Evolutionary conservation across 768 basidiomycete species (phyloP).

Genomic region (Suillus occidentalis): DNA sequence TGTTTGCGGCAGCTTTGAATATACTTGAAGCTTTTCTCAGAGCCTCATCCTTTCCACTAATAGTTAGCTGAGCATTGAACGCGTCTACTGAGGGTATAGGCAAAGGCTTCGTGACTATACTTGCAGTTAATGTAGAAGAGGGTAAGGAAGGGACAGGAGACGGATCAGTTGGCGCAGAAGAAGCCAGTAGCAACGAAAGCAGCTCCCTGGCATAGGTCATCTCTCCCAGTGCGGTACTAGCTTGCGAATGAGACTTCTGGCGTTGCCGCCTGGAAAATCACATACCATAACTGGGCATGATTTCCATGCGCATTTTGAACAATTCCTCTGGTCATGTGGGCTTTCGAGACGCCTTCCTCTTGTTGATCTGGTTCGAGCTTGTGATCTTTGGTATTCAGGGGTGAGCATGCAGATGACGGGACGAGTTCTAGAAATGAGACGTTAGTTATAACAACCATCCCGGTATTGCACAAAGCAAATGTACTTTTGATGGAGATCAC

Average conservation of each 20-base stretch:
- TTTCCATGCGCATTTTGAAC: slow-evolving; percentile 68
- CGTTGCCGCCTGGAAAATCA: slow-evolving; percentile 14
- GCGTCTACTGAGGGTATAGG: slow-evolving; percentile 65
- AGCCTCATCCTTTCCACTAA: slow-evolving; percentile 81
- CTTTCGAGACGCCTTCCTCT: slow-evolving; percentile 14
- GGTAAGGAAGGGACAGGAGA: slow-evolving; percentile 29
- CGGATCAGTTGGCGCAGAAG: slow-evolving; percentile 36
- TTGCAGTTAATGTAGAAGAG: slow-evolving; percentile 51
- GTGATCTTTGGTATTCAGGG: slow-evolving; percentile 47
- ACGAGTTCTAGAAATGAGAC: slow-evolving; percentile 58
- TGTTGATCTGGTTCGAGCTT: slow-evolving; percentile 33
- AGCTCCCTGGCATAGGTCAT: slow-evolving; percentile 77
- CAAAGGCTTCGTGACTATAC: slow-evolving; percentile 64
- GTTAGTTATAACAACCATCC: too few species aligned
- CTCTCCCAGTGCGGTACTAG: slow-evolving; percentile 74
- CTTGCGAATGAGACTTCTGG: slow-evolving; percentile 3
- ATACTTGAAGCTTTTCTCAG: slow-evolving; percentile 71
- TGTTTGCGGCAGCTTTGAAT: slow-evolving; percentile 67
- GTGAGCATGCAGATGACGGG: slow-evolving; percentile 89
- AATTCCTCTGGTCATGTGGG: slow-evolving; percentile 74
- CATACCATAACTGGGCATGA: slow-evolving; percentile 76
- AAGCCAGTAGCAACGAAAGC: slow-evolving; percentile 55
- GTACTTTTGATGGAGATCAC: slow-evolving; percentile 93
- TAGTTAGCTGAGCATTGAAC: slow-evolving; percentile 68
- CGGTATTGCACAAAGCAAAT: slow-evolving; percentile 19